Evolutionary conservation across 2,329 filamentous ascomycete species (phyloP), one percentile per base, ranked within the genome.

Genomic region (Clonostachys sp.): DNA sequence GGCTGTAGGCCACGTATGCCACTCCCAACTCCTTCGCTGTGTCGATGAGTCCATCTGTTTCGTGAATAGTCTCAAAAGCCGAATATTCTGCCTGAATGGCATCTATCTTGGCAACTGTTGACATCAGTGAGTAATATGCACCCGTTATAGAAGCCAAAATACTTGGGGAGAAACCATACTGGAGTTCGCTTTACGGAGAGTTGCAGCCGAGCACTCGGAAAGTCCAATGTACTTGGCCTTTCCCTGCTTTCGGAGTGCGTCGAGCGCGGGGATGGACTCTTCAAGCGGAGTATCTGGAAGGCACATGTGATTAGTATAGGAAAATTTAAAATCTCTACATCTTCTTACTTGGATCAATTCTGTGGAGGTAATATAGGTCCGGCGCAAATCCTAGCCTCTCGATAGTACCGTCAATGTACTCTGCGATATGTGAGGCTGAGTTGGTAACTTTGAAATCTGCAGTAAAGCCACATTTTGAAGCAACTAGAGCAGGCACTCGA

Each of bases 171-270:
- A 30, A 18, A 3, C 55, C 61, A 41, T 42, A 73, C 70, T 72
- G 2, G 68, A 66, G 46, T 71, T 67, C 1, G 71, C 72, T 48
- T 70, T 71, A 18, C 69, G 66, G 6, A 75, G 52, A 0, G 72
- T 75, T 2, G 56, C 56, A 0, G 70, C 70, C 3, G 71, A 74
- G 50, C 71, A 73, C 47, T 75, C 72, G 0, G 70, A 74, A 1
- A 75, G 61, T 12, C 71, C 72, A 44, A 75, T 74, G 45, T 72
- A 74, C 55, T 73, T 74, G 14, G 71, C 73, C 56, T 73, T 74
- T 5, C 72, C 71, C 0, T 65, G 63, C 47, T 64, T 67, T 39
- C 71, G 69, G 45, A 77, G 63, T 45, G 67, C 65, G 49, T 76
- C 71, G 0, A 77, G 64, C 1, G 72, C 70, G 0, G 64, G 50